Base-by-base conservation (phyloP, 2,329 filamentous ascomycete genomes). In the Colletotrichum agaves region DNA sequence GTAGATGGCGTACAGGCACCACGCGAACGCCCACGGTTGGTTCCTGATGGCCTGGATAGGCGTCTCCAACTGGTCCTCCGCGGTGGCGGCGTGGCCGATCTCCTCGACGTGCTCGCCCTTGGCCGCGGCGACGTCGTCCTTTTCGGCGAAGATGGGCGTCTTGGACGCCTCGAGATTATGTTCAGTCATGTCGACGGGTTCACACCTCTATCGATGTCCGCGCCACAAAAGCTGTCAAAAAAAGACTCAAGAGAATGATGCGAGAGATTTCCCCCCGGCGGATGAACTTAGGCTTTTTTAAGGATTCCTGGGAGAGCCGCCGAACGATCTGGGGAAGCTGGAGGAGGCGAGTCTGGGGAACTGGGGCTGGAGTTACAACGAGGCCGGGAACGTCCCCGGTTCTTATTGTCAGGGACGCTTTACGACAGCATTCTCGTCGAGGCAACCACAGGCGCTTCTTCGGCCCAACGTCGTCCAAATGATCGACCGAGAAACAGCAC, bases 1-100 rank as follows among this genome's bases (percentile, higher is more conserved):
- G 77, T 79, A 83, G 17, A 79, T 76, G 57, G 78, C 78, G 65
- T 77, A 82, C 31, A 80, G 41, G 41, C 74, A 78, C 80, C 80
- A 83, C n/a, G 60, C 49, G n/a, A 69, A 75, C 3, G 73, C 74
- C 21, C 69, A 69, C 13, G 74, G 74, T 47, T 75, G 70, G 59
- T 72, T 72, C 27, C 58, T 73, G 50, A 76, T 71, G 49, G 75
- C 71, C 33, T 71, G 37, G 55, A 62, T 10, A 67, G 73, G 10
- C 56, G 69, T 67, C 17, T 63, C 59, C 5, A 57, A 19, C 19
- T 58, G 59, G 21, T 67, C 63, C 31, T 63, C 52, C 5, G 59
- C 59, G 15, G 46, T 59, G 37, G 56, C 56, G 10, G 47, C 61
- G 23, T 66, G 61, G 12, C 55, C 66, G 11, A 66, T 56, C 13